These are phyloP conservation scores for Apium graveolens DNA, from an alignment of 129 eudicot species.

Conservation along the genomic window DNA sequence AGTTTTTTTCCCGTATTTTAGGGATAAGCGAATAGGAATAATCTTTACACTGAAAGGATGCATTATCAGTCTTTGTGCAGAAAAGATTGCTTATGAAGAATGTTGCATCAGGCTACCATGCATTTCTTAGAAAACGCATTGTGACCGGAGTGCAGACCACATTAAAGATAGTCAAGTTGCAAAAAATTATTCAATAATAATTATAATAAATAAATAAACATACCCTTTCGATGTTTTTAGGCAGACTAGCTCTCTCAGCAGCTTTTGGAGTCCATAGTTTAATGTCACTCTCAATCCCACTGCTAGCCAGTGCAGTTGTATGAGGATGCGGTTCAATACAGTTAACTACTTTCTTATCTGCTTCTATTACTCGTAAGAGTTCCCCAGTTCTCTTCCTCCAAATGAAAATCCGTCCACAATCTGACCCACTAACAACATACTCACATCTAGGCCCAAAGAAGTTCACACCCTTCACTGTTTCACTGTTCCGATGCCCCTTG, in stretches of 20 bases:
- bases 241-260: slow-evolving; percentile 43
- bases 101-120: neutral
- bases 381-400: slow-evolving; percentile 66
- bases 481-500: slow-evolving; percentile 57
- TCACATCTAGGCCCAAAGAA: slow-evolving; percentile 77
- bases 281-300: slow-evolving; percentile 61
- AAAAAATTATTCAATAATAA: neutral
- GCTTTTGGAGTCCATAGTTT: slow-evolving; percentile 75
- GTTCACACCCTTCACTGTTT: slow-evolving; percentile 64
- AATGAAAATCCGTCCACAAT: slow-evolving; percentile 73
- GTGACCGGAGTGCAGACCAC: neutral
- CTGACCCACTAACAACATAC: slow-evolving; percentile 75
- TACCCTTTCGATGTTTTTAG: slow-evolving; percentile 50
- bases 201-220: neutral
- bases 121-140: neutral
- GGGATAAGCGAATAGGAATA: neutral
- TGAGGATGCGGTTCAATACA: slow-evolving; percentile 70
- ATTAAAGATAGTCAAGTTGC: neutral
- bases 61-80: neutral
- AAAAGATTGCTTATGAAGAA: neutral
- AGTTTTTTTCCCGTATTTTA: neutral
- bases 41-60: neutral
- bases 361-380: slow-evolving; percentile 63
- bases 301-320: slow-evolving; percentile 54
- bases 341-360: slow-evolving; percentile 64